Conservation (phyloP, 345 rosid species). For the Eucalyptus albens region DNA sequence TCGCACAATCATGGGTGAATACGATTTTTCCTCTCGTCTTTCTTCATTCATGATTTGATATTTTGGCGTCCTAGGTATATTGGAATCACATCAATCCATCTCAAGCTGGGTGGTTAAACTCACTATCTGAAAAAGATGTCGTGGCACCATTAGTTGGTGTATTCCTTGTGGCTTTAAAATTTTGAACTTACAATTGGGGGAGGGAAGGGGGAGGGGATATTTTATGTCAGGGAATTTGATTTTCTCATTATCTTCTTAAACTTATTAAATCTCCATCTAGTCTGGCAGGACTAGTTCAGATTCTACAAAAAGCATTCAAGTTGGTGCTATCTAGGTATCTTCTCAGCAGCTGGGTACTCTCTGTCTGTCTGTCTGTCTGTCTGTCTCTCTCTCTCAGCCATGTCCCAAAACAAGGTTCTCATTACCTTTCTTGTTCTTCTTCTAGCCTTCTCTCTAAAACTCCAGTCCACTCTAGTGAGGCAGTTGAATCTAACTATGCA, state of each 20-base stretch:
- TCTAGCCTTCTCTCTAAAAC: neutral
- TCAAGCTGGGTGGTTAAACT: neutral
- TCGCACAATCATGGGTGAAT: neutral
- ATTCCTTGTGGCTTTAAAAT: neutral
- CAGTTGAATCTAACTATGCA: neutral
- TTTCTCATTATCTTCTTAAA: neutral
- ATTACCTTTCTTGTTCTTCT: neutral
- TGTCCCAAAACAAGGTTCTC: neutral
- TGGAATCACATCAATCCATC: neutral
- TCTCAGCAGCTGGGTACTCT: neutral
- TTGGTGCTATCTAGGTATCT: neutral
- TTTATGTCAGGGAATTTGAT: neutral
- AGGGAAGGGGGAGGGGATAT: neutral
- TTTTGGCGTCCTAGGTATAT: neutral
- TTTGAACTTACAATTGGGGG: neutral
- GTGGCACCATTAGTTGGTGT: neutral
- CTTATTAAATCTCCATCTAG: neutral
- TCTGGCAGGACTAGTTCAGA: neutral
- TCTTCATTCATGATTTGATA: neutral
- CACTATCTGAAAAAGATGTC: neutral
- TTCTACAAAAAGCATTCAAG: neutral
- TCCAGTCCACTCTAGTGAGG: neutral
- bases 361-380: neutral
- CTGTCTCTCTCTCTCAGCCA: neutral
- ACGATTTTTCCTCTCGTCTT: neutral